phyloP scores from a whole-genome alignment of 83 land plant genomes.

The Larix sibirica region DNA sequence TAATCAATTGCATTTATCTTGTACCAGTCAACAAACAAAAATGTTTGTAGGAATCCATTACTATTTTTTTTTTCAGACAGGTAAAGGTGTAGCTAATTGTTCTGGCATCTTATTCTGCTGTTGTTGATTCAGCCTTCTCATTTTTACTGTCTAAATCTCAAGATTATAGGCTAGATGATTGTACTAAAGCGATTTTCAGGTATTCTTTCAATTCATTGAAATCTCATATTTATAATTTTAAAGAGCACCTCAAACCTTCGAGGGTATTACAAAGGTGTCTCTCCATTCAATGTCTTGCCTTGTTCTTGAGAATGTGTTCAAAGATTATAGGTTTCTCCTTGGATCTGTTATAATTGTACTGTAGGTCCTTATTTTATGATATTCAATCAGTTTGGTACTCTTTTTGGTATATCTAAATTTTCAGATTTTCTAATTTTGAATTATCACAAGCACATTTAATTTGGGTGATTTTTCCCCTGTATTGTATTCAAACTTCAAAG shows the following conservation, averaged over 20 bases:
- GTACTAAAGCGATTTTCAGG: constrained; percentile 8
- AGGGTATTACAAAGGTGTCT: neutral
- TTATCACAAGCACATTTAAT: constrained; percentile 1
- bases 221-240: neutral
- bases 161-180: constrained; percentile 1
- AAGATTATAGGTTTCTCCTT: neutral
- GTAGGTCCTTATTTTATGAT: neutral
- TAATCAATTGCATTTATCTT: constrained; percentile 6
- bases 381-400: neutral
- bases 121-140: neutral
- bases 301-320: neutral
- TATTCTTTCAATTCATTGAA: neutral
- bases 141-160: neutral
- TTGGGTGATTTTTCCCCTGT: neutral
- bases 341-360: neutral
- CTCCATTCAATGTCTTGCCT: neutral
- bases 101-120: neutral
- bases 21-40: constrained; percentile 11
- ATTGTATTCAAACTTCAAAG: neutral
- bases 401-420: neutral
- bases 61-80: neutral
- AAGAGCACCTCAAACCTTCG: neutral
- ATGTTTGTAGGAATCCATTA: constrained; percentile 2
- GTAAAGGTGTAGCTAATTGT: constrained; percentile 4
- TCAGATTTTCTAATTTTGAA: neutral